Base-by-base conservation (phyloP, 1,139 yeast genomes). In the Suzukiozyma palmioleophila region DNA sequence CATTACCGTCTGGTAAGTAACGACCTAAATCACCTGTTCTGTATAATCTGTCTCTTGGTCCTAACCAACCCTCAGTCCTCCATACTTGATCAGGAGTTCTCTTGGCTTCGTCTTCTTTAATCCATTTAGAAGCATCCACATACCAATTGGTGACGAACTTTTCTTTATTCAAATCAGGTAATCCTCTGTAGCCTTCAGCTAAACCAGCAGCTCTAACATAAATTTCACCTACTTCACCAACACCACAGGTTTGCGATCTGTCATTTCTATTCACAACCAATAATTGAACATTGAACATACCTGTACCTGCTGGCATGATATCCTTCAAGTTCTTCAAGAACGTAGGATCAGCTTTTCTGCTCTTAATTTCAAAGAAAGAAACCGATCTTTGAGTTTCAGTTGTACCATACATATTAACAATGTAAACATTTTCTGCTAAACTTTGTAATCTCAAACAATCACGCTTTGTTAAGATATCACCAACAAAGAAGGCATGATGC, bases 311-410 rank as follows among this genome's bases (percentile, higher is more conserved):
- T 40, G 98, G 97, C 85, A 94, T 89, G 42, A 89, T 85, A 56
- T 94, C 97, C 65, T 94, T 94, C 66, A 87, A 85, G 38, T 83
- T 77, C 57, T 81, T 83, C 56, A 94, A 73, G 62, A 86, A 90
- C 14, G 77, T 66, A 18, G 95, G 76, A 57, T 89, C 90, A 29
- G 71, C 59, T 31, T 74, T 60, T 49, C 88, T 74, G 26, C 95
- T 80, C 39, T 87, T 81, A 47, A 94, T 90, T 59, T 88, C 95
- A 62, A 81, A 94, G 65, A 78, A 94, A 0, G 97, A 89, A 14
- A 94, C 99, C 2, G 98, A 89, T 59, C 98, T 79, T 69, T 94
- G 99, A 12, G 98, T 94, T 66, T 94, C 99, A 9, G 99, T 94
- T 31, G 98, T 94, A 56, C 99, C 99, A 60, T 94, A 94, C 99